Conservation (phyloP, 2,329 filamentous ascomycete genomes). For the Sordariomycetes sp. region DNA sequence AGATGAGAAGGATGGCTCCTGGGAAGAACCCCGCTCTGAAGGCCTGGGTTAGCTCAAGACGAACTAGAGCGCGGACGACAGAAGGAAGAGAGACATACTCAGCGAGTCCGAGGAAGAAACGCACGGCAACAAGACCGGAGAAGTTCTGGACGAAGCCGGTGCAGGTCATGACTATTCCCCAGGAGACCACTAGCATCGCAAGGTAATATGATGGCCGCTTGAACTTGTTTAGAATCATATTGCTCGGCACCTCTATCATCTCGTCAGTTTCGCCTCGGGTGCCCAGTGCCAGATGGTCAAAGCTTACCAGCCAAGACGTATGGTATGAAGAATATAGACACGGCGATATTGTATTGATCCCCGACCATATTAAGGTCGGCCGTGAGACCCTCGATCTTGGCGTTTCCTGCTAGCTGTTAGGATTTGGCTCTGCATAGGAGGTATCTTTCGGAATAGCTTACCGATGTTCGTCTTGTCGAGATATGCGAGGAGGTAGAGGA, state of each 20-base stretch:
- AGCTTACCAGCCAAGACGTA: constrained; percentile 49
- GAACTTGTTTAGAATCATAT: constrained; percentile 22
- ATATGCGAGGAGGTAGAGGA: constrained; percentile 59
- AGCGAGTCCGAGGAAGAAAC: constrained; percentile 76
- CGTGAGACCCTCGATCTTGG: constrained; percentile 54
- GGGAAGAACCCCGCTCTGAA: constrained; percentile 11
- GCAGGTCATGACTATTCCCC: constrained; percentile 64
- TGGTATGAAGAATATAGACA: constrained; percentile 75
- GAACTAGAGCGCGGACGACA: not conserved
- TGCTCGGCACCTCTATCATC: constrained; percentile 55
- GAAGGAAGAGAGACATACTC: constrained; percentile 61
- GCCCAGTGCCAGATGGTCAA: not conserved
- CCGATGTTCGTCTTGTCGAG: constrained; percentile 64
- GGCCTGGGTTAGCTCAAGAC: not conserved
- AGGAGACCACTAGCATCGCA: constrained; percentile 27
- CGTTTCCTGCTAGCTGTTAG: constrained; percentile 38
- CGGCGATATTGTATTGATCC: constrained; percentile 60
- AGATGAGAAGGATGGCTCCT: constrained; percentile 56
- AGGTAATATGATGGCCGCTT: constrained; percentile 31
- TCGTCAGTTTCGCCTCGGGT: not conserved
- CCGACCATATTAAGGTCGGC: constrained; percentile 50
- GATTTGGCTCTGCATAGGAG: not conserved
- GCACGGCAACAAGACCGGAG: constrained; percentile 62
- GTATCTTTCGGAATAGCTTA: not conserved
- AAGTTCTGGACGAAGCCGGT: constrained; percentile 76